These are phyloP conservation scores for Euphrasia confusa DNA, from an alignment of 257 asterid species.

Conservation along the genomic window DNA sequence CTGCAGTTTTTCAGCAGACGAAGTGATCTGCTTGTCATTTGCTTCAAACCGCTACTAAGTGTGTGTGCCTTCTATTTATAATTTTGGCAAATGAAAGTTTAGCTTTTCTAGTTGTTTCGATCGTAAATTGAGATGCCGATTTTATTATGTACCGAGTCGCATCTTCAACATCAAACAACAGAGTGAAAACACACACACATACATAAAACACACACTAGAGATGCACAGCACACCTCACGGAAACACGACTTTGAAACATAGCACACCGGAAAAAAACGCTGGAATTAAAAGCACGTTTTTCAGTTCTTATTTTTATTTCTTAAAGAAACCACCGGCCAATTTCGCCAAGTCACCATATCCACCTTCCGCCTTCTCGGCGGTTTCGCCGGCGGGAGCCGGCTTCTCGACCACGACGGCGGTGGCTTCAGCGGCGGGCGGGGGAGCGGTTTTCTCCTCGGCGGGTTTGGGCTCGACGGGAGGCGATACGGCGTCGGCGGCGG, in stretches of 20 bases:
- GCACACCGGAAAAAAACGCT: too few species aligned
- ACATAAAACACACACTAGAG: too few species aligned
- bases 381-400: constrained; percentile 4
- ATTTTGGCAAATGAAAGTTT: too few species aligned
- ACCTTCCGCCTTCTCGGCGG: background rate
- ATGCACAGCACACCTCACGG: too few species aligned
- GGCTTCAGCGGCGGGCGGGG: constrained; percentile 3
- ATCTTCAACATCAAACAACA: too few species aligned
- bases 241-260: too few species aligned
- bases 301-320: constrained; percentile 20
- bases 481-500: background rate
- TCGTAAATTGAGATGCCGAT: too few species aligned
- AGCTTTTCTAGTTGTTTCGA: too few species aligned
- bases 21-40: constrained; percentile 41
- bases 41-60: background rate
- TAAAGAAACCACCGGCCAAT: constrained; percentile 42
- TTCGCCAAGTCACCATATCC: constrained; percentile 21
- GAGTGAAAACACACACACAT: too few species aligned
- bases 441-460: background rate
- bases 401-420: background rate
- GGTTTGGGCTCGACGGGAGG: constrained; percentile 13
- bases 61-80: too few species aligned
- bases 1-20: constrained; percentile 45
- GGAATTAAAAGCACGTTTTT: constrained; percentile 3
- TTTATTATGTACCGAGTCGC: too few species aligned